Percentiles rank a stretch among this genome's conserved stretches.
phyloP scores from a whole-genome alignment of 305 asterid genomes.

The Solanum hybrid region DNA sequence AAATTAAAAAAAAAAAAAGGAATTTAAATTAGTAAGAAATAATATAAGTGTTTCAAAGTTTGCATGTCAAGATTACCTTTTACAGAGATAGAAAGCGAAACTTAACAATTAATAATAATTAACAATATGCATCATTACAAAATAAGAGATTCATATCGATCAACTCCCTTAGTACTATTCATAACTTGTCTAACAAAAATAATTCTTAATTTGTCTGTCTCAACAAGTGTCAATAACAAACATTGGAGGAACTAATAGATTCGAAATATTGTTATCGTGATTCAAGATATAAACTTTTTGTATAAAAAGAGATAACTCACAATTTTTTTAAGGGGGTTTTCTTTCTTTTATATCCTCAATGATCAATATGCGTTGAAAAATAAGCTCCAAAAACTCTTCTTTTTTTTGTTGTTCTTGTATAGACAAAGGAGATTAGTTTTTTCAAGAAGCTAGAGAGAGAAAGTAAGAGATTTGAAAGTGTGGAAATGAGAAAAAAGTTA shows the following conservation, averaged over 20 bases:
- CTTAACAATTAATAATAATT: neutral
- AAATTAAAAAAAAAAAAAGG: neutral
- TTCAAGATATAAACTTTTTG: neutral
- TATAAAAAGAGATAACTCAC: neutral
- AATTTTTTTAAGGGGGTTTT: neutral
- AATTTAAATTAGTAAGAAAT: neutral
- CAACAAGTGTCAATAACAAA: neutral
- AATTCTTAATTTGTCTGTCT: neutral
- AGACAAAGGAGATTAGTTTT: neutral
- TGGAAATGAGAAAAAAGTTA: neutral
- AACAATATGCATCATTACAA: neutral
- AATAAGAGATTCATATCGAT: neutral
- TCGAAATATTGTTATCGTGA: neutral
- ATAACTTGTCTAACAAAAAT: neutral
- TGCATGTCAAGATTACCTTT: neutral
- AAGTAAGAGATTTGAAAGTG: neutral
- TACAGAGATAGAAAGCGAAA: neutral
- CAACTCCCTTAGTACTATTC: neutral
- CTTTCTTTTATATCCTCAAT: neutral
- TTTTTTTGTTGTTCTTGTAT: neutral
- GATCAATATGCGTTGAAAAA: neutral
- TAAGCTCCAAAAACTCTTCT: neutral
- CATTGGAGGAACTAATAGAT: neutral
- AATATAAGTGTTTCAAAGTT: neutral
- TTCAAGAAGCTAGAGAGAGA: neutral